Conservation (phyloP, 129 eudicot species). For the Silybum marianum region DNA sequence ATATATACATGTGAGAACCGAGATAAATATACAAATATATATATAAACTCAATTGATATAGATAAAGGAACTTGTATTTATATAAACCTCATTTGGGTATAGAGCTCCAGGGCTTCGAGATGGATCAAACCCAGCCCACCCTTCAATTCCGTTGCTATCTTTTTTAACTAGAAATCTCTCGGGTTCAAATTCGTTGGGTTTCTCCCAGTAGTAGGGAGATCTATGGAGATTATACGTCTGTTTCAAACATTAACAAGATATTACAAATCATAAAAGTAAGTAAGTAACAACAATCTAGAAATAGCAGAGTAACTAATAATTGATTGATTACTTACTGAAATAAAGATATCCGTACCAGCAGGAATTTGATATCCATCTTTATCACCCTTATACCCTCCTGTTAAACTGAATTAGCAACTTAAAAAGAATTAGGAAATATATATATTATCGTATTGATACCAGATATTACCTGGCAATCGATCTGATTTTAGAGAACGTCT, state of each 20-base stretch:
- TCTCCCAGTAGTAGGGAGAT: slow-evolving; percentile 94
- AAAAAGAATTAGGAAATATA: background rate
- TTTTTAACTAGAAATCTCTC: slow-evolving; percentile 75
- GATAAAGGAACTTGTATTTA: background rate
- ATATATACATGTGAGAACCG: background rate
- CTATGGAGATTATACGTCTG: slow-evolving; percentile 98
- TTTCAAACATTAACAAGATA: background rate
- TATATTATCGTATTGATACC: background rate
- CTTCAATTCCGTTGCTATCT: slow-evolving; percentile 62
- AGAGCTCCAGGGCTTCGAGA: slow-evolving; percentile 92
- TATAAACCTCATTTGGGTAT: slow-evolving; percentile 90
- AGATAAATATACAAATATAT: background rate
- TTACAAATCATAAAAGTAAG: background rate
- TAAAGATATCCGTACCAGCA: slow-evolving; percentile 82
- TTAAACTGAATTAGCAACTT: slow-evolving; percentile 5
- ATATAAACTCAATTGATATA: background rate
- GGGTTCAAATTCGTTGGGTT: slow-evolving; percentile 83
- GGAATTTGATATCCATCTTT: slow-evolving; percentile 83
- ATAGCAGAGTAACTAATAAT: background rate
- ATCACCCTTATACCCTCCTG: slow-evolving; percentile 90
- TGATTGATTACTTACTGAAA: slow-evolving; percentile 61
- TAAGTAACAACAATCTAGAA: background rate
- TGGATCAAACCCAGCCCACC: slow-evolving; percentile 98
- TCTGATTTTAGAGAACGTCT: slow-evolving; percentile 85
- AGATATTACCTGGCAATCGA: slow-evolving; percentile 63